Evolutionary conservation across 768 basidiomycete genomes (phyloP), one percentile per base, ranked within the genome.

Genomic region (Lactifluus subvellereus): DNA sequence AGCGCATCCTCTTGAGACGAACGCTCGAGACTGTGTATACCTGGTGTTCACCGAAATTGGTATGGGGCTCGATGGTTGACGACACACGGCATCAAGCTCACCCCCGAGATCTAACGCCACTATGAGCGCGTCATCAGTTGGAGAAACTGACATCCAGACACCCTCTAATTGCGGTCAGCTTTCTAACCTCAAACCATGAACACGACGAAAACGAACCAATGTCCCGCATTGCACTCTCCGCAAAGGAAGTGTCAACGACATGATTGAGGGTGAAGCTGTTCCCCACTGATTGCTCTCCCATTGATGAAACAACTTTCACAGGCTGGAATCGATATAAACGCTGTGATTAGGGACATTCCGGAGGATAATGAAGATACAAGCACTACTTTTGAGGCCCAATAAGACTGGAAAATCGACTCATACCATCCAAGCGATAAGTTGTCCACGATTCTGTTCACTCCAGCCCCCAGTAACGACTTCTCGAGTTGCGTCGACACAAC

Each of bases 101-200:
- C 85, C 85, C 77, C 87, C 86, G 54, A 86, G 86, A 64, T 86
- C 85, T 6, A 86, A 75, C 2, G 85, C 80, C 1, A 86, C 84
- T 11, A 86, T 73, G 13, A 87, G 69, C 0, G 72, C 71, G 22
- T 84, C 80, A 54, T 79, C 73, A 0, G 84, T 85, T 0, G 85
- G 85, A 1, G 85, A 84, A 10, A 83, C 82, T 0, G 84, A 85
- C 79, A 86, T 82, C 85, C 84, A 86, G 1, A 86, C 82, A 4
- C 84, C 84, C 73, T 84, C 82, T 69, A 68, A 38, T 66, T 27
- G 2, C 37, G 14, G 27, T 40, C n/a, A 57, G 10, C 47, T 9
- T 35, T 6, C 7, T 53, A 42, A 16, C 48, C 49, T 30, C 27
- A 54, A 7, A 53, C 32, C 1, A 18, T 22, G 8, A 30, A 18